phyloP scores from a whole-genome alignment of 2,329 filamentous ascomycete species.

The Fonsecaea monophora region DNA sequence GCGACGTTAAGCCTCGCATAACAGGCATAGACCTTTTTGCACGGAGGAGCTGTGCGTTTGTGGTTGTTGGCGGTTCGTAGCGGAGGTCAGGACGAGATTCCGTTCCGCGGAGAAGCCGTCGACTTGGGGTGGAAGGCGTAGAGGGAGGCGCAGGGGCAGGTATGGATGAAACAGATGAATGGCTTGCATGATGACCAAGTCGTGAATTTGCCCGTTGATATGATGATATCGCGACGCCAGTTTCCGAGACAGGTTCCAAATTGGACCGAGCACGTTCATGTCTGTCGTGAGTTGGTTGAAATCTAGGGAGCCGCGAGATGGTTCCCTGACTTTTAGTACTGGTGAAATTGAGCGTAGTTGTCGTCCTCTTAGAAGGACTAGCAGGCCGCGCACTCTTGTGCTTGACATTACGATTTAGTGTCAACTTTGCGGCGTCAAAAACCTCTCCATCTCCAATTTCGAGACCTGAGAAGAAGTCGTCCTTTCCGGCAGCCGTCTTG shows the following conservation, averaged over 20 bases:
- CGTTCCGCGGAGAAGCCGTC: constrained; percentile 62
- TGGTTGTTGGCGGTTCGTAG: constrained; percentile 58
- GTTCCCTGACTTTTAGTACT: constrained; percentile 68
- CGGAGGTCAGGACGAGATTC: constrained; percentile 46
- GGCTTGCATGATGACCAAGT: constrained; percentile 68
- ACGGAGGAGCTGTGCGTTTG: constrained; percentile 62
- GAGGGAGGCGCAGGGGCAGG: constrained; percentile 67
- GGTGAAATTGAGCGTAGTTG: constrained; percentile 89
- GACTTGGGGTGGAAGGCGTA: constrained; percentile 64
- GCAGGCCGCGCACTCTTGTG: constrained; percentile 74
- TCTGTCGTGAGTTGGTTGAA: constrained; percentile 58
- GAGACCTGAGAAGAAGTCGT: constrained; percentile 85
- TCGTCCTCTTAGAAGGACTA: constrained; percentile 68
- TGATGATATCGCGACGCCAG: constrained; percentile 72
- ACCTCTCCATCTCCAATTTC: constrained; percentile 85
- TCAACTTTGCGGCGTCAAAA: constrained; percentile 80
- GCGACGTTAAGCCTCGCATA: constrained; percentile 56
- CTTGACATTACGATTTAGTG: constrained; percentile 89
- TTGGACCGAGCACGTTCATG: constrained; percentile 76
- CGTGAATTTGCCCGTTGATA: constrained; percentile 71
- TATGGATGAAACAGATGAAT: constrained; percentile 69
- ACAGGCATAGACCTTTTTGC: constrained; percentile 67
- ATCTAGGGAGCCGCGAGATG: constrained; percentile 78
- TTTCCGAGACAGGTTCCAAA: constrained; percentile 92
- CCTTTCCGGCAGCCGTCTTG: constrained; percentile 50